A percentile compares a stretch with the other conserved stretches of the same genome.
Evolutionary conservation across 2,329 filamentous ascomycete species (phyloP).

Genomic region (Cladosporium sp.): DNA sequence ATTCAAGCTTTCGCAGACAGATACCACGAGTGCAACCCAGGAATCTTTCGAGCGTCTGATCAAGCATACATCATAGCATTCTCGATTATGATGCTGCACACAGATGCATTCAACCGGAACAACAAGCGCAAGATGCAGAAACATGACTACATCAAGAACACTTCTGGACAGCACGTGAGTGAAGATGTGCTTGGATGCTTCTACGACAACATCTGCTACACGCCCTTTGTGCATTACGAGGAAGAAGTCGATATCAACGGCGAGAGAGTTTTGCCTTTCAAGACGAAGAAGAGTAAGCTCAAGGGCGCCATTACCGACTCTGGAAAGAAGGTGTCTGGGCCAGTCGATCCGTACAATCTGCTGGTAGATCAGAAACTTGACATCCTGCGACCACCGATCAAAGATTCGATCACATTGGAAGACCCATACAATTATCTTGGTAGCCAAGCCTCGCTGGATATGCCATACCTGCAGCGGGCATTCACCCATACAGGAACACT

Average conservation of each 20-base stretch:
- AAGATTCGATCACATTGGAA: conserved; percentile 86
- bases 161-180: conserved; percentile 82
- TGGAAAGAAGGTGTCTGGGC: conserved; percentile 60
- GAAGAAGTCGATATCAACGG: conserved; percentile 80
- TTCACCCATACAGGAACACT: conserved; percentile 89
- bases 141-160: conserved; percentile 90
- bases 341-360: conserved; percentile 85
- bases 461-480: conserved; percentile 75
- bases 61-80: conserved; percentile 99
- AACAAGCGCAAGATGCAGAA: conserved; percentile 99
- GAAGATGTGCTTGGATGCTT: conserved; percentile 93
- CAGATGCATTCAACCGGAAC: conserved; percentile 99
- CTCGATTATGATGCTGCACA: conserved; percentile 91
- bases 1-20: conserved; percentile 91
- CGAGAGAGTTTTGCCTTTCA: conserved; percentile 66
- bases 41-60: conserved; percentile 84
- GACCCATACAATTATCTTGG: conserved; percentile 88
- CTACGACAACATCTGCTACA: conserved; percentile 98
- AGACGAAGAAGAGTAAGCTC: conserved; percentile 66
- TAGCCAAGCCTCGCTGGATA: conserved; percentile 68
- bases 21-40: conserved; percentile 97
- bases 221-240: conserved; percentile 95
- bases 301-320: conserved; percentile 61
- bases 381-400: conserved; percentile 73
- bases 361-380: conserved; percentile 89